Evolutionary conservation across 345 rosid genomes (phyloP).

Genomic region (Eucalyptus marginata): DNA sequence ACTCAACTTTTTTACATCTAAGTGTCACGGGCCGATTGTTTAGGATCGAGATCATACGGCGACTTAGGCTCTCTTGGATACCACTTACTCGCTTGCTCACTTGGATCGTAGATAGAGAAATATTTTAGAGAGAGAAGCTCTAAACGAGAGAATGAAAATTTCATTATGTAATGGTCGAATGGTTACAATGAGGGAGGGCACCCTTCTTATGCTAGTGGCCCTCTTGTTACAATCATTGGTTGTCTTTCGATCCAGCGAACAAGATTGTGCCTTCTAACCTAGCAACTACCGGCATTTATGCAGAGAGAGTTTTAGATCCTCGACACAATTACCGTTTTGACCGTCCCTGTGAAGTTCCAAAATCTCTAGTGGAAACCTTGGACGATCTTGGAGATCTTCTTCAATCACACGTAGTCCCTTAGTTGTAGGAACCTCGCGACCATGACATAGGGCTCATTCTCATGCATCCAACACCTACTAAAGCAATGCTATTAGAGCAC

Average conservation of each 20-base stretch:
- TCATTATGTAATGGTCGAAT: background rate
- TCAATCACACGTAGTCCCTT: accelerated
- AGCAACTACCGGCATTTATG: no score
- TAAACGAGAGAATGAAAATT: no score
- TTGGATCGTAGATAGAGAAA: accelerated
- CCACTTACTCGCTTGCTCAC: accelerated
- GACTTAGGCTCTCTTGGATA: accelerated
- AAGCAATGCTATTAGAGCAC: background rate
- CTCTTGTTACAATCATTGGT: background rate
- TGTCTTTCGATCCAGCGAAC: accelerated
- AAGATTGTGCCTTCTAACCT: background rate
- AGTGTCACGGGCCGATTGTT: no score
- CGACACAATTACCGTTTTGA: accelerated
- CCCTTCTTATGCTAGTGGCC: background rate
- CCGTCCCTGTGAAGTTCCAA: accelerated
- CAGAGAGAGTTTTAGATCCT: background rate
- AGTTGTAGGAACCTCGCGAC: accelerated
- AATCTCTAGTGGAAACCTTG: background rate
- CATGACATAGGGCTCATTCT: background rate
- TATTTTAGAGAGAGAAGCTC: background rate
- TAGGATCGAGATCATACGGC: no score
- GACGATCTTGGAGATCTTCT: background rate
- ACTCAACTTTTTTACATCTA: background rate
- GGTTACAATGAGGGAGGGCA: no score
- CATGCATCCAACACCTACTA: background rate